phyloP scores from a whole-genome alignment of 495 filamentous ascomycete genomes.

The Astrothelium subdiscretum region DNA sequence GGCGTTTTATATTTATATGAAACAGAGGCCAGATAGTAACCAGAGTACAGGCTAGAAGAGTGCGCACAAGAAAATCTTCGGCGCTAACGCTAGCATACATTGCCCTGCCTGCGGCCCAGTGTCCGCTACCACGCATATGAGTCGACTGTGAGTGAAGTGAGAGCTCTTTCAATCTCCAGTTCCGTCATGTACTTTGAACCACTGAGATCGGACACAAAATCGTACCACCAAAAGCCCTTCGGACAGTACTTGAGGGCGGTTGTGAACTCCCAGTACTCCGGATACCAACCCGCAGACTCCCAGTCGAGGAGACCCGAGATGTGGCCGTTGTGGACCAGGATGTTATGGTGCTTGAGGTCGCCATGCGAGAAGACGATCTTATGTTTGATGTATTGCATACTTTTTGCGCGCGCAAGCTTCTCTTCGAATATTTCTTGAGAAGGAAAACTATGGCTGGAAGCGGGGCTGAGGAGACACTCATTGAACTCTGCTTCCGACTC shows the following conservation, averaged over 20 bases:
- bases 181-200: slow-evolving; percentile 7
- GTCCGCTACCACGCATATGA: slow-evolving; percentile 7
- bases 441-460: slow-evolving; percentile 6
- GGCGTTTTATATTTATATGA: no score
- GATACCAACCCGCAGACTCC: slow-evolving; percentile 17
- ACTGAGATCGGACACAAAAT: slow-evolving; percentile 7
- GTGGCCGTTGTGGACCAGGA: slow-evolving; percentile 9
- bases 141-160: slow-evolving; percentile 5
- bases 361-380: slow-evolving; percentile 14
- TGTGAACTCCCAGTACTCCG: slow-evolving; percentile 19
- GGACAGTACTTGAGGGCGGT: slow-evolving; percentile 18
- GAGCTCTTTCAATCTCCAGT: slow-evolving; percentile 11
- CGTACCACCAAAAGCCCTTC: slow-evolving; percentile 11
- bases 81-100: no score
- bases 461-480: slow-evolving; percentile 5
- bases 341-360: slow-evolving; percentile 12
- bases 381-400: slow-evolving; percentile 2
- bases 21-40: no score
- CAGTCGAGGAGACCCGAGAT: slow-evolving; percentile 14
- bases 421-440: slow-evolving; percentile 7
- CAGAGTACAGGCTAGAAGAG: no score
- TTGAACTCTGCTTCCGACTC: slow-evolving; percentile 10
- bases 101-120: no score
- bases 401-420: slow-evolving; percentile 5
- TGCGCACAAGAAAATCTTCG: no score